Evolutionary conservation across 2,329 filamentous ascomycete species (phyloP), one percentile per base, ranked within the genome.

Genomic region (Penicillium sp.): DNA sequence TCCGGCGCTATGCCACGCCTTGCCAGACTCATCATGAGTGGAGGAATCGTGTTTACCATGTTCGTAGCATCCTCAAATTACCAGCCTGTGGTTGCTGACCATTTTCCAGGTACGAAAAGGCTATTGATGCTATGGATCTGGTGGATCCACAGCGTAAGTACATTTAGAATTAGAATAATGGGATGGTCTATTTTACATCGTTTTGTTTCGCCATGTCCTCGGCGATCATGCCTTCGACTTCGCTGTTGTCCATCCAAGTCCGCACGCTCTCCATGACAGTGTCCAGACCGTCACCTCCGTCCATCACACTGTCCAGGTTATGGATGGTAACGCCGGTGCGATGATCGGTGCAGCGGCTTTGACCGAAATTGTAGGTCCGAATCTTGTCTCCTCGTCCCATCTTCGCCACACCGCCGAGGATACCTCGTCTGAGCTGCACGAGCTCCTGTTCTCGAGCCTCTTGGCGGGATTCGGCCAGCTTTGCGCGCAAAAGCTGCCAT

Each of bases 31-130:
- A 89, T 97, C 40, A 75, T 97, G 74, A 97, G 92, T 68, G 94
- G 94, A 52, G 94, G 94, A 16, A 96, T 99, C 68, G 94, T 99
- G 39, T 99, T 99, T 70, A 95, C 94, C 21, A 95, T 97, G 84
- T 88, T 75, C 67, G 81, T 75, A 44, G 32, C 39, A 31, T n/a
- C 43, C 40, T n/a, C 38, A 16, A 38, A n/a, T 42, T 9, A 31
- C 34, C 45, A 34, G 41, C 34, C 38, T 39, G 38, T 54, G 38
- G 50, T 65, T 50, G 61, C 56, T 44, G 13, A 54, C 48, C 27
- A 50, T 16, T 27, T 43, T 58, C 21, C 53, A 71, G 74, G 87
- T 94, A 97, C 72, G 93, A 97, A 79, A 97, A 97, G 83, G 89
- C 88, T 55, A 97, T 97, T 80, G 93, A 97, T 49, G 66, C 92